These are phyloP conservation scores for Kwoniella mangroviensis DNA, from an alignment of 768 basidiomycete species.

Conservation along the genomic window DNA sequence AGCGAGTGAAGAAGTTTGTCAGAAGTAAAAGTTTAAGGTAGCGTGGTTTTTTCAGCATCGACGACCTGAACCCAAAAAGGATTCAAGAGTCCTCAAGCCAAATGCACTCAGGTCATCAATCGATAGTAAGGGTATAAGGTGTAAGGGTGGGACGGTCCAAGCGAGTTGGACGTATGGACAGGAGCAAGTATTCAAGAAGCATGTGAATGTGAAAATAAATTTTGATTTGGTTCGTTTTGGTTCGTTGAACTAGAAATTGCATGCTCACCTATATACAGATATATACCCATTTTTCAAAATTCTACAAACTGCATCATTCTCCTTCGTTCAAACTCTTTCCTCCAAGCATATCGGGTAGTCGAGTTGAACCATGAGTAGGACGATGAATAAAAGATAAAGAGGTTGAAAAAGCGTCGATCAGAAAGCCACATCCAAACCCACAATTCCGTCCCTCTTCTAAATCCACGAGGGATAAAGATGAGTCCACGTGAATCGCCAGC, in stretches of 20 bases:
- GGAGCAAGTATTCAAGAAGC: not conserved
- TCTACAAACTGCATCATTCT: not conserved
- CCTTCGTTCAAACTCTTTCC: not conserved
- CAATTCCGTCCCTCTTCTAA: constrained; percentile 28
- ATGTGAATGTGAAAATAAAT: constrained; percentile 10
- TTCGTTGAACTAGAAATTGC: constrained; percentile 29
- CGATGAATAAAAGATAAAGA: constrained; percentile 20
- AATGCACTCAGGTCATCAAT: constrained; percentile 57
- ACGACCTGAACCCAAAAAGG: constrained; percentile 23
- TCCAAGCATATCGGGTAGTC: not conserved
- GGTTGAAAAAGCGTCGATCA: constrained; percentile 47
- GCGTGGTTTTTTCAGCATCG: constrained; percentile 56
- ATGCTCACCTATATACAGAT: constrained; percentile 49
- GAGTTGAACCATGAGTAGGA: constrained; percentile 2
- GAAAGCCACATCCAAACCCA: constrained; percentile 53
- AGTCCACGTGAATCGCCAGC: constrained; percentile 45
- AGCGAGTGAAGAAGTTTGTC: constrained; percentile 13
- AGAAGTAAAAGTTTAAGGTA: constrained; percentile 33
- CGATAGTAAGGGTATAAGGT: not conserved
- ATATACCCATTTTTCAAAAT: constrained; percentile 17
- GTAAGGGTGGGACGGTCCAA: constrained; percentile 3
- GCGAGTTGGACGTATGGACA: not conserved
- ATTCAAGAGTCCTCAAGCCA: constrained; percentile 50
- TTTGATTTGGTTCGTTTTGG: constrained; percentile 6
- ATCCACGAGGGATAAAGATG: constrained; percentile 27